phyloP scores from a whole-genome alignment of 352 stramenopile genomes.

The Phytophthora hybrid region DNA sequence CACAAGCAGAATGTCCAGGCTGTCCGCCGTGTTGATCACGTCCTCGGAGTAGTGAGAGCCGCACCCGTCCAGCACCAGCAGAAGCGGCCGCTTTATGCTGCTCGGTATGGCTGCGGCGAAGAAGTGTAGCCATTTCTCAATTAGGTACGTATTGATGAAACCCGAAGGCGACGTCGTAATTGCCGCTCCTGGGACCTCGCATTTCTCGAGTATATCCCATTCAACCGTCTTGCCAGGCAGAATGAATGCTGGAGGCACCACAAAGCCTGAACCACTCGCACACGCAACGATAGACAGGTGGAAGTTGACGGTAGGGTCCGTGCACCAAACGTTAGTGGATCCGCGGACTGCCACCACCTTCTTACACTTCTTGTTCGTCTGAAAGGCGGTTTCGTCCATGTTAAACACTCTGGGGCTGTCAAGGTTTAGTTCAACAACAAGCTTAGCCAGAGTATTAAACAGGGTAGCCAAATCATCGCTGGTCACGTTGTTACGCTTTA shows the following conservation, averaged over 20 bases:
- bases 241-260: no score
- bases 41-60: not conserved
- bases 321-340: not conserved
- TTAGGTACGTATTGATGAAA: no score
- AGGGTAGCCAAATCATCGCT: conserved; percentile 10
- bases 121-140: no score
- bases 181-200: no score
- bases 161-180: no score
- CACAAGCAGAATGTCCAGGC: no score
- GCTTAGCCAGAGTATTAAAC: conserved; percentile 22
- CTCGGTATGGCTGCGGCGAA: no score
- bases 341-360: not conserved
- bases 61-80: not conserved
- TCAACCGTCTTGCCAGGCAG: no score
- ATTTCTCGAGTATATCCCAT: no score
- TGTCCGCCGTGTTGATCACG: not conserved
- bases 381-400: conserved; percentile 3
- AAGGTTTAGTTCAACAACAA: conserved; percentile 4
- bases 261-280: no score
- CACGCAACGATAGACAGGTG: conserved; percentile 1
- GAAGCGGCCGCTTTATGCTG: no score
- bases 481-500: conserved; percentile 18
- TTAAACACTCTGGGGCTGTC: not conserved
- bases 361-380: not conserved
- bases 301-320: not conserved